A percentile compares a stretch with the other conserved stretches of the same genome.
Evolutionary conservation across 352 stramenopile species (phyloP).

Genomic region (Globisporangium paroecandrum): DNA sequence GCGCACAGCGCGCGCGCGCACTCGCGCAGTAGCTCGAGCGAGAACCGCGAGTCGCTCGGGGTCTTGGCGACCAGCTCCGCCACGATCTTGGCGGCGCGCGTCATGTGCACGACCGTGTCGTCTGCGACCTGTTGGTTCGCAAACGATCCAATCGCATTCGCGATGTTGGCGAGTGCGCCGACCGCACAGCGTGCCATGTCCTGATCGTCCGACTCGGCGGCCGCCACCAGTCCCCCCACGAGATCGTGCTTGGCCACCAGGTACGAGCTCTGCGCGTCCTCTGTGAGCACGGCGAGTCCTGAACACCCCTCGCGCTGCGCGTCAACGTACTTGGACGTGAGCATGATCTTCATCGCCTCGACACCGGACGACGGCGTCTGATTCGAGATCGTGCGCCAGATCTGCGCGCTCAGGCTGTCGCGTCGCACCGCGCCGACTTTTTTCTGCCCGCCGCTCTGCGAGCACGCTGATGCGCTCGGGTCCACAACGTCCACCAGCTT

Average conservation of each 20-base stretch:
- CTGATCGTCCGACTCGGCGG: conserved; percentile 45
- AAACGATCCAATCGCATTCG: conserved; percentile 49
- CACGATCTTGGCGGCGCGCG: conserved; percentile 41
- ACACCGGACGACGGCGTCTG: conserved; percentile 63
- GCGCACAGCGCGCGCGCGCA: conserved; percentile 52
- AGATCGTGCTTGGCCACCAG: conserved; percentile 56
- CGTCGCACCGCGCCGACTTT: conserved; percentile 33
- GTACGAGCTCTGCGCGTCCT: conserved; percentile 56
- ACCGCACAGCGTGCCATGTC: conserved; percentile 71
- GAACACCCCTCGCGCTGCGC: conserved; percentile 74
- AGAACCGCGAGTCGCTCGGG: conserved; percentile 41
- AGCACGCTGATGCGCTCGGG: conserved; percentile 37
- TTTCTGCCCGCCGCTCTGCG: conserved; percentile 75
- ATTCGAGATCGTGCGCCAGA: conserved; percentile 57
- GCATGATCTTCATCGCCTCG: conserved; percentile 84
- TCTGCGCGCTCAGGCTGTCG: conserved; percentile 50
- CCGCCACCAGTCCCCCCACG: conserved; percentile 45
- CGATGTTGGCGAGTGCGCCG: conserved; percentile 64
- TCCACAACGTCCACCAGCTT: conserved; percentile 51
- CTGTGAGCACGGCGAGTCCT: conserved; percentile 64
- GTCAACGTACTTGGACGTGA: conserved; percentile 68
- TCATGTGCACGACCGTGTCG: conserved; percentile 42
- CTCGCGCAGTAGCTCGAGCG: conserved; percentile 72
- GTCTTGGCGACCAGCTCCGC: conserved; percentile 44
- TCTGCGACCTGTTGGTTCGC: conserved; percentile 32